A percentile compares a stretch with the other conserved stretches of the same genome.
These are phyloP conservation scores for Hypoxylon perforatum DNA, from an alignment of 495 filamentous ascomycete genomes.

Conservation along the genomic window DNA sequence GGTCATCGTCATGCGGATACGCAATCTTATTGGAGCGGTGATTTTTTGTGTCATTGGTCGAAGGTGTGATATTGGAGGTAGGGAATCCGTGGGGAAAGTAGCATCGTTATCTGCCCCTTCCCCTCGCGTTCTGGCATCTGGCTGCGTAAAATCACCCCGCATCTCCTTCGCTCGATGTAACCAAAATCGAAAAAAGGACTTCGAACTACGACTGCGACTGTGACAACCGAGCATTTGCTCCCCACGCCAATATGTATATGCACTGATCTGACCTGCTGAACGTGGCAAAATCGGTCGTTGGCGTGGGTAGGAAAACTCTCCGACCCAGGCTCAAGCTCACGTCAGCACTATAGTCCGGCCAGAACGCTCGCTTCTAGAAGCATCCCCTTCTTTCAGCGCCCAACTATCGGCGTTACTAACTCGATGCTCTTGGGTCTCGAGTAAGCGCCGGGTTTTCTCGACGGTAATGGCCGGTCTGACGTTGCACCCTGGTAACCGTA, in stretches of 20 bases:
- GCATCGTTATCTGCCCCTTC: constrained; percentile 33
- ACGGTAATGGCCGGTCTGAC: constrained; percentile 57
- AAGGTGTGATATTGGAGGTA: constrained; percentile 18
- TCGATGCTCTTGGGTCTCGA: constrained; percentile 64
- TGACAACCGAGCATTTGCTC: constrained; percentile 18
- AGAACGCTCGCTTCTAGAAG: constrained; percentile 16
- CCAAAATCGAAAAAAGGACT: constrained; percentile 8
- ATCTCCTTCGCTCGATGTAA: constrained; percentile 36
- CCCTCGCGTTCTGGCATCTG: constrained; percentile 8
- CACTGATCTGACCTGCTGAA: constrained; percentile 37
- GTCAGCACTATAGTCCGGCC: constrained; percentile 32
- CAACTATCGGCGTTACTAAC: constrained; percentile 61
- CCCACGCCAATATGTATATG: constrained; percentile 30
- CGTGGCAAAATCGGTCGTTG: constrained; percentile 31
- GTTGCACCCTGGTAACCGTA: constrained; percentile 48
- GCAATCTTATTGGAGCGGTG: constrained; percentile 13
- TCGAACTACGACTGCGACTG: constrained; percentile 19
- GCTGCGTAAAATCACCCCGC: constrained; percentile 32
- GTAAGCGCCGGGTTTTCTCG: constrained; percentile 55
- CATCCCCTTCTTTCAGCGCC: constrained; percentile 45
- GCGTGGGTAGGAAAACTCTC: constrained; percentile 32
- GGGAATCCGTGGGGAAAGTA: constrained; percentile 32
- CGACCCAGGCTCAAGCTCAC: constrained; percentile 42
- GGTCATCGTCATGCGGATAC: constrained; percentile 21
- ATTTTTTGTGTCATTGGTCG: constrained; percentile 16